Evolutionary conservation across 106 monocot species (phyloP), one percentile per base, ranked within the genome.

Genomic region (Acorus gramineus): DNA sequence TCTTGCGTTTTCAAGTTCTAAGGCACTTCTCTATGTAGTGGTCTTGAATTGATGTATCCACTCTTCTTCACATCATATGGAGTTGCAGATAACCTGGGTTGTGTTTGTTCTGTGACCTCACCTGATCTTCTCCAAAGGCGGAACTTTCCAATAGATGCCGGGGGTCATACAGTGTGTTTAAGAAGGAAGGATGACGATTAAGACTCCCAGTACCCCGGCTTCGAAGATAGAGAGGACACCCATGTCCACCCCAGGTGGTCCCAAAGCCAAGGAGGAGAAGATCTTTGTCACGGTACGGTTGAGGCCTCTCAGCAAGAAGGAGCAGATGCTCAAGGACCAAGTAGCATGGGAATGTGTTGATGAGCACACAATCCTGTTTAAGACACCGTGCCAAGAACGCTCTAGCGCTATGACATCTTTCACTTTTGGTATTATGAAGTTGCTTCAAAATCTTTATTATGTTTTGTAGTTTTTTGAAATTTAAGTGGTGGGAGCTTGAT

Each of bases 281-380:
- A 99, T 99, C 59, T 86, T 92, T 56, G 92, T 99, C 10, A 99
- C 92, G 1, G 86, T 99, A 11, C 82, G 98, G 28, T 71, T 99
- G 57, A 74, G 98, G 55, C 98, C 92, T 65, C 71, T 89, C 10
- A 92, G 78, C 69, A 91, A 78, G 62, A 92, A 82, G 45, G 95
- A 95, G 51, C 58, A 65, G 11, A 66, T 78, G 6, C 11, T 61
- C 2, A 95, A 87, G 65, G 98, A 99, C 13, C 82, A 81, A 67
- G 70, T 78, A 11, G 92, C 86, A 14, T 92, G 98, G 98, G 98
- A 86, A 42, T 99, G 92, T 55, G 44, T 57, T 11, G 73, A 92
- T 69, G 83, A 77, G 55, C 57, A 90, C 57, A 88, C 78, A 42
- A 84, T 99, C 56, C 47, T 79, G 49, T 89, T 76, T 76, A 89